Evolutionary conservation across 139 green algal genomes (phyloP).

Genomic region (Tetraselmis chui): DNA sequence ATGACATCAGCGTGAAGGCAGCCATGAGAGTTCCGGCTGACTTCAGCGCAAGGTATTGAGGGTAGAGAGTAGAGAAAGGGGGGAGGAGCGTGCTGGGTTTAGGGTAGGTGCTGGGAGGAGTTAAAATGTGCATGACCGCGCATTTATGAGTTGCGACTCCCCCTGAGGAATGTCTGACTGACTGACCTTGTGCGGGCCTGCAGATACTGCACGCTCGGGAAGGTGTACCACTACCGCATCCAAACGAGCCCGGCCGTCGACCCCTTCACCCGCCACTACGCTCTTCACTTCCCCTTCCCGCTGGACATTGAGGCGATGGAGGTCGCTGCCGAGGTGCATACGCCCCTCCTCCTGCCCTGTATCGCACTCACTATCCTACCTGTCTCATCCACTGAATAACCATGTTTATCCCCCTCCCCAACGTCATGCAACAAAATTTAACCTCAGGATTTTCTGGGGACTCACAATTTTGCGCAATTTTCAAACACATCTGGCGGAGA

Average conservation of each 20-base stretch:
- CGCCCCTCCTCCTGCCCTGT: too few species aligned
- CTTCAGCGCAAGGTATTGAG: conserved; percentile 23
- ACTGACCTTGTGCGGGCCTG: too few species aligned
- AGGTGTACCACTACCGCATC: conserved; percentile 18
- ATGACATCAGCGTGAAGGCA: conserved; percentile 20
- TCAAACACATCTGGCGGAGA: conserved; percentile 13
- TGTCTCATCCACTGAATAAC: too few species aligned
- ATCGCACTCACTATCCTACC: too few species aligned
- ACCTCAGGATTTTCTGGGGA: conserved; percentile 18
- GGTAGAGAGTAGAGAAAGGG: not conserved
- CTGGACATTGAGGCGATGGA: not conserved
- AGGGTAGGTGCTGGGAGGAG: too few species aligned
- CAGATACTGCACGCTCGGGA: conserved; percentile 10
- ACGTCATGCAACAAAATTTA: too few species aligned
- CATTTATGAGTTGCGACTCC: too few species aligned
- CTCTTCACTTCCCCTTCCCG: not conserved
- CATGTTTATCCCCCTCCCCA: too few species aligned
- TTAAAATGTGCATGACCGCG: too few species aligned
- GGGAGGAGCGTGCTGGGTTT: too few species aligned
- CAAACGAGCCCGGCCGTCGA: not conserved
- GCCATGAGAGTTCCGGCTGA: conserved; percentile 7
- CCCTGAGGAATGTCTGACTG: too few species aligned
- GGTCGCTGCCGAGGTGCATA: not conserved
- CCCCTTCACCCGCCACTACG: conserved; percentile 1
- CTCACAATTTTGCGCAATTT: conserved; percentile 32